These are phyloP conservation scores for Isabelozyma rhagii DNA, from an alignment of 805 yeast species.

Conservation along the genomic window DNA sequence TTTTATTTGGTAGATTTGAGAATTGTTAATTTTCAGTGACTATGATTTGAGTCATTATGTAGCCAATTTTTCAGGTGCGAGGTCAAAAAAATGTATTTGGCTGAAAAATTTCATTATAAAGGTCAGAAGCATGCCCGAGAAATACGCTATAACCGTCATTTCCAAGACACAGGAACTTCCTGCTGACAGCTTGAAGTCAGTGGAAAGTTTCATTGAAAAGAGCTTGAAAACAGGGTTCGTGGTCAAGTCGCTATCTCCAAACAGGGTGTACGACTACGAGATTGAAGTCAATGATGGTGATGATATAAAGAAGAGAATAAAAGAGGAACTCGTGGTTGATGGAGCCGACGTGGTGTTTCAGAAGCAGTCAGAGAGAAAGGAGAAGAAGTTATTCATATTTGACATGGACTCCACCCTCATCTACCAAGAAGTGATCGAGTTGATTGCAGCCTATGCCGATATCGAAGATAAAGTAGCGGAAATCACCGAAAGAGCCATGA, in stretches of 20 bases:
- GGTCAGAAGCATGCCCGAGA: background rate
- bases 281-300: conserved; percentile 12
- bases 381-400: conserved; percentile 69
- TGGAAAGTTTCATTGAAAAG: conserved; percentile 18
- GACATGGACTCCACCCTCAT: conserved; percentile 98
- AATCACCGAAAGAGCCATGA: conserved; percentile 94
- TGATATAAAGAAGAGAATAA: conserved; percentile 6
- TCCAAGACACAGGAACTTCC: conserved; percentile 13
- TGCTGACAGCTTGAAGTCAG: conserved; percentile 10
- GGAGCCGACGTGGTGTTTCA: conserved; percentile 35
- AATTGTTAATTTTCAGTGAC: background rate
- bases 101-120: background rate
- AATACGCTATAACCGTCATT: conserved; percentile 18
- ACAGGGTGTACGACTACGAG: conserved; percentile 11
- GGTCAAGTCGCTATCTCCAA: background rate
- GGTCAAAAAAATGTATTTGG: background rate
- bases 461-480: conserved; percentile 84
- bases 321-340: background rate
- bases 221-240: background rate
- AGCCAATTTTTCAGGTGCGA: background rate
- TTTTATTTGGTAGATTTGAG: background rate
- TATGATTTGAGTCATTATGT: background rate
- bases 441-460: conserved; percentile 91
- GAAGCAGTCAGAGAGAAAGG: conserved; percentile 14
- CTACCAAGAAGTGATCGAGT: conserved; percentile 93